These are phyloP conservation scores for Fraxinus cuspidata DNA, from an alignment of 257 asterid genomes.

Conservation along the genomic window DNA sequence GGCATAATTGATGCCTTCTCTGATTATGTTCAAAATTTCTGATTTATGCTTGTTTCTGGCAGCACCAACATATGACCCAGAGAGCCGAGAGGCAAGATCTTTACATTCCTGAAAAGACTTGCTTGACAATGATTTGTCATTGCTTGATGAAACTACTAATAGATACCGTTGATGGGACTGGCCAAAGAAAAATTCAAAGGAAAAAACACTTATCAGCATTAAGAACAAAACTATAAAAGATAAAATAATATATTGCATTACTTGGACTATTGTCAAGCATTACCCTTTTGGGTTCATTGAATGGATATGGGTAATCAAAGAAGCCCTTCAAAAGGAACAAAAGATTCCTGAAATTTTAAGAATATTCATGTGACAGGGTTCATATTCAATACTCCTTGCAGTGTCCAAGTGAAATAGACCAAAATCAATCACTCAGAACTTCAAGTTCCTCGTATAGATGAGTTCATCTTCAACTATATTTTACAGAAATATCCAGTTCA, in stretches of 20 bases:
- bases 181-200: conserved; percentile 23
- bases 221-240: conserved; percentile 1
- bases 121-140: conserved; percentile 50
- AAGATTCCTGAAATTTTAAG: not conserved
- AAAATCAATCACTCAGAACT: not conserved
- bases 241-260: not conserved
- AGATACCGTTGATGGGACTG: conserved; percentile 74
- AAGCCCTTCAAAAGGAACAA: not conserved
- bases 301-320: not conserved
- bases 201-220: conserved; percentile 20
- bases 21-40: conserved; percentile 68
- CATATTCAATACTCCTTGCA: not conserved
- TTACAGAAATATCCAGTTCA: not conserved
- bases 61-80: conserved; percentile 75
- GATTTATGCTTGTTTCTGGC: conserved; percentile 77
- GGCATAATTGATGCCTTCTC: conserved; percentile 77
- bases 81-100: conserved; percentile 79
- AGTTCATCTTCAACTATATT: not conserved
- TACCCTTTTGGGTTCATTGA: not conserved
- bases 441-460: not conserved
- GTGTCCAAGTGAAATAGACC: conserved; percentile 1
- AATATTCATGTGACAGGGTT: not conserved
- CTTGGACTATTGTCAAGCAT: not conserved
- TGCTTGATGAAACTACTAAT: conserved; percentile 45
- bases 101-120: conserved; percentile 76